These are phyloP conservation scores for Sequoiadendron giganteum DNA, from an alignment of 75 land plant genomes.

Conservation along the genomic window DNA sequence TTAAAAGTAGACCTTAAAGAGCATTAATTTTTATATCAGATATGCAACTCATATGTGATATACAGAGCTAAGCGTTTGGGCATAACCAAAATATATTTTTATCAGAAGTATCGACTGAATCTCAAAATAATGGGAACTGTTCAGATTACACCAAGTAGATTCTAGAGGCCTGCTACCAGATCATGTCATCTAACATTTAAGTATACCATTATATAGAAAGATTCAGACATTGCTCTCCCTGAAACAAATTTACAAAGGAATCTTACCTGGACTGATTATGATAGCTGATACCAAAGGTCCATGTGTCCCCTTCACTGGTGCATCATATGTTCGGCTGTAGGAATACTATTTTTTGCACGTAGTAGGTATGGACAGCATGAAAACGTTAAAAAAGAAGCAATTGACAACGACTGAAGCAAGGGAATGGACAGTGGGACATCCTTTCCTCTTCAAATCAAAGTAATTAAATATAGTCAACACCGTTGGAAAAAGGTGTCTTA, in stretches of 20 bases:
- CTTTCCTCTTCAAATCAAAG: too few relatives aligned
- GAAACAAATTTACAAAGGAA: background rate
- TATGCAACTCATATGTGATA: background rate
- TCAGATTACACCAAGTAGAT: background rate
- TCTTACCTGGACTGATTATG: conserved; percentile 33
- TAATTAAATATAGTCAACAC: too few relatives aligned
- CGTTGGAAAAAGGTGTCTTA: too few relatives aligned
- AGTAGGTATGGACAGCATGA: too few relatives aligned
- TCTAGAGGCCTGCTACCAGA: background rate
- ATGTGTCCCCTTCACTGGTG: conserved; percentile 53
- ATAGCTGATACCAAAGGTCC: conserved; percentile 88
- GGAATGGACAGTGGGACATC: too few relatives aligned
- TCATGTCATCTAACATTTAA: background rate
- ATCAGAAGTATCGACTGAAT: background rate
- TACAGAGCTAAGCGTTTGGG: background rate
- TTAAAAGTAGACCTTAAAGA: background rate
- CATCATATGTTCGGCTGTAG: conserved; percentile 55
- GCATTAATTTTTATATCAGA: background rate
- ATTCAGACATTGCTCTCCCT: background rate
- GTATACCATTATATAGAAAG: background rate
- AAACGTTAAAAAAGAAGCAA: too few relatives aligned
- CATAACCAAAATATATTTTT: background rate
- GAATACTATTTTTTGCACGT: too few relatives aligned
- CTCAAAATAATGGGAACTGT: background rate
- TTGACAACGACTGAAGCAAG: too few relatives aligned